A percentile compares a stretch with the other conserved stretches of the same genome.
Evolutionary conservation across 1,284 basidiomycete genomes (phyloP).

Genomic region (Naganishia sp.): DNA sequence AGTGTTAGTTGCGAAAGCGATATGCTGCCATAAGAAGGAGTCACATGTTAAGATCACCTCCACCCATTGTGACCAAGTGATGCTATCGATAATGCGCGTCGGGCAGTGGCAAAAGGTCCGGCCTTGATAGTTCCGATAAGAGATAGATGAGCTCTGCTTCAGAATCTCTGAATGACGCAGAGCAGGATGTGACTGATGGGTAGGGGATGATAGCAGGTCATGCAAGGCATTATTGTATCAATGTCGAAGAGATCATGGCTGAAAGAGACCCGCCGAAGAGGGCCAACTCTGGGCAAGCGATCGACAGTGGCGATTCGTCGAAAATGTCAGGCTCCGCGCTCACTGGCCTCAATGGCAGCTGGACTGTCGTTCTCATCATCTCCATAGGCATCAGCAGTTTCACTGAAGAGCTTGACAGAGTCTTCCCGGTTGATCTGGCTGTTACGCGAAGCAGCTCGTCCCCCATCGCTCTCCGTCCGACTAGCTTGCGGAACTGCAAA

Average conservation of each 20-base stretch:
- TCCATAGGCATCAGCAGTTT: not conserved
- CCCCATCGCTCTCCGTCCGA: not conserved
- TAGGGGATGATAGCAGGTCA: no score
- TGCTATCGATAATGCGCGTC: constrained; percentile 19
- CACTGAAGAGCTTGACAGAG: no score
- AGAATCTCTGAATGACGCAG: no score
- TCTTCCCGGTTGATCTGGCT: not conserved
- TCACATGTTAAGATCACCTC: constrained; percentile 60
- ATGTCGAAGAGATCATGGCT: no score
- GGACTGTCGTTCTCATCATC: not conserved
- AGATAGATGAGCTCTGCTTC: no score
- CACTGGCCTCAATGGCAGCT: not conserved
- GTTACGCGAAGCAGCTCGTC: not conserved
- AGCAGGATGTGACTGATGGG: no score
- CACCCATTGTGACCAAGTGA: constrained; percentile 74
- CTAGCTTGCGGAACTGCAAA: not conserved
- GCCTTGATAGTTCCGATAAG: not conserved
- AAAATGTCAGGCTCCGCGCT: constrained; percentile 15
- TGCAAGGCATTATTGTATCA: no score
- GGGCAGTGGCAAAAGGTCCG: constrained; percentile 1
- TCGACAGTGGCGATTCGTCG: constrained; percentile 3
- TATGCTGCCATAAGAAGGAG: not conserved
- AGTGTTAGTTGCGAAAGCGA: not conserved
- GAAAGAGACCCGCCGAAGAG: no score
- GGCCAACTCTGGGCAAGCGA: constrained; percentile 6